These are phyloP conservation scores for Linnemannia hyalina DNA, from an alignment of 192 early-diverging fungal species.

Conservation along the genomic window DNA sequence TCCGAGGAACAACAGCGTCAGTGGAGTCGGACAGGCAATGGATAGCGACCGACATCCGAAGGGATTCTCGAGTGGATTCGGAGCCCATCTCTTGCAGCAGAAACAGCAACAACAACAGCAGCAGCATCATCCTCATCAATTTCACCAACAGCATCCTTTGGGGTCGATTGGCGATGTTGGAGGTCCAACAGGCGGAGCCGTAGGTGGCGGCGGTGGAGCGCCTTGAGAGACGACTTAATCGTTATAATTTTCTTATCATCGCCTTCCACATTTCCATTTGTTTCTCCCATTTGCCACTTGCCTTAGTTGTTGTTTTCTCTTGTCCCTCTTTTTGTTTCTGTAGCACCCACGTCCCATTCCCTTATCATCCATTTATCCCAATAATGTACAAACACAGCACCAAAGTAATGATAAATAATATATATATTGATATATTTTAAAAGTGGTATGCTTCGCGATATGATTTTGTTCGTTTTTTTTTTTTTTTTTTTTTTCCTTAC, in stretches of 20 bases:
- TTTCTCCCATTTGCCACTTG: not conserved
- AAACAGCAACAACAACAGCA: conserved; percentile 17
- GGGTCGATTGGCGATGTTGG: conserved; percentile 17
- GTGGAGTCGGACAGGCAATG: conserved; percentile 23
- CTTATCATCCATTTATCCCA: not conserved
- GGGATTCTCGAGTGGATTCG: conserved; percentile 31
- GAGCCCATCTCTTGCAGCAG: conserved; percentile 16
- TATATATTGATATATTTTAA: not conserved
- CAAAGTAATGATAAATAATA: not conserved
- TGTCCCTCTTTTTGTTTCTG: conserved; percentile 3
- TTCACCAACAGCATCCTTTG: conserved; percentile 9
- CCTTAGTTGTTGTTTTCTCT: not conserved
- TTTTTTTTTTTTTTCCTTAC: not conserved
- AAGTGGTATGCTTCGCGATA: not conserved
- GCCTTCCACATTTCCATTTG: not conserved
- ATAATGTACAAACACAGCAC: not conserved
- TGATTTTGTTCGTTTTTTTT: too few species aligned
- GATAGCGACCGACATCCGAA: conserved; percentile 33
- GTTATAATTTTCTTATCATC: not conserved
- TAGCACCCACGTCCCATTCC: not conserved
- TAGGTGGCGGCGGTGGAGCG: not conserved
- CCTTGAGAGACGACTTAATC: not conserved
- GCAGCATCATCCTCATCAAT: conserved; percentile 19
- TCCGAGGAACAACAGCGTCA: conserved; percentile 4
- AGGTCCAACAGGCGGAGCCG: not conserved